phyloP scores from a whole-genome alignment of 2,329 filamentous ascomycete genomes.

The Aspergillaceae sp. region DNA sequence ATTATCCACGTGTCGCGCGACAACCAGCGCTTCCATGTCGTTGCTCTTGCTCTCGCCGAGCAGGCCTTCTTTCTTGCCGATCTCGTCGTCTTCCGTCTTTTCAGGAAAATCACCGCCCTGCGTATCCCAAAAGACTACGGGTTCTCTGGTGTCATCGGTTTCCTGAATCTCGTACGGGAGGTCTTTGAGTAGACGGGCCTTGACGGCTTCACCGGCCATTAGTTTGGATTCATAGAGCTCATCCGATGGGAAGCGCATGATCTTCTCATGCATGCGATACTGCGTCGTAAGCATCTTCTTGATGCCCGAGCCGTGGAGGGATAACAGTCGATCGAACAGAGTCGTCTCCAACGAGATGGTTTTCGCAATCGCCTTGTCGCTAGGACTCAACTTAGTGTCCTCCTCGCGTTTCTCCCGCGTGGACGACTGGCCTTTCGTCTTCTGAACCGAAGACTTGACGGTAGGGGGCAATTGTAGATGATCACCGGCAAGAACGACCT shows the following conservation, averaged over 20 bases:
- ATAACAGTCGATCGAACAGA: slow-evolving; percentile 79
- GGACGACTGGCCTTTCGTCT: slow-evolving; percentile 22
- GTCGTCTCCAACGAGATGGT: slow-evolving; percentile 71
- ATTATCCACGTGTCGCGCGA: slow-evolving; percentile 64
- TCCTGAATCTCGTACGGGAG: slow-evolving; percentile 68
- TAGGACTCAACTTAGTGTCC: slow-evolving; percentile 26
- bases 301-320: slow-evolving; percentile 69
- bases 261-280: slow-evolving; percentile 94
- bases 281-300: slow-evolving; percentile 95
- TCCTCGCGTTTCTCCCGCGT: slow-evolving; percentile 7
- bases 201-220: slow-evolving; percentile 71
- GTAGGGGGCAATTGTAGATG: slow-evolving; percentile 91
- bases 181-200: slow-evolving; percentile 63
- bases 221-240: slow-evolving; percentile 78
- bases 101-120: slow-evolving; percentile 90
- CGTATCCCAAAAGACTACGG: slow-evolving; percentile 89
- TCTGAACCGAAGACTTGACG: slow-evolving; percentile 63
- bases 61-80: slow-evolving; percentile 43
- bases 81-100: slow-evolving; percentile 64
- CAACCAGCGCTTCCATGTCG: slow-evolving; percentile 76
- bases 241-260: slow-evolving; percentile 89
- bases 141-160: slow-evolving; percentile 78
- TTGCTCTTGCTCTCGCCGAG: slow-evolving; percentile 80
- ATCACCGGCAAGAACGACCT: slow-evolving; percentile 86
- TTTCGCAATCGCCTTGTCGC: slow-evolving; percentile 33